Evolutionary conservation across 768 basidiomycete species (phyloP).

Genomic region (Podaxis rugospora): DNA sequence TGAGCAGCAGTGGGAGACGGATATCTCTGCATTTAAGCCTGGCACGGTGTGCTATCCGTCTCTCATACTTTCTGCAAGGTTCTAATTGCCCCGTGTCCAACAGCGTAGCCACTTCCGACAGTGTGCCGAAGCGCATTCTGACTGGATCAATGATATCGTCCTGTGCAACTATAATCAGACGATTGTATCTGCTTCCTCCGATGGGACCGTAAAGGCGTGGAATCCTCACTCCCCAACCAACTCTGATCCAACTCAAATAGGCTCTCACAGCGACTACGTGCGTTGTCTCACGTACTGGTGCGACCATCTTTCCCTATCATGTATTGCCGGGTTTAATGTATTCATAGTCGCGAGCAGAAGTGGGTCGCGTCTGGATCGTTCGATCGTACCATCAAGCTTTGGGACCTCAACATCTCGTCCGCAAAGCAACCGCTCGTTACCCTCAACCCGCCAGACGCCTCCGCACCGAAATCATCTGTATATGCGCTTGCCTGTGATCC

Average conservation of each 20-base stretch:
- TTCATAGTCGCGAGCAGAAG: constrained; percentile 63
- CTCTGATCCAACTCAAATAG: constrained; percentile 63
- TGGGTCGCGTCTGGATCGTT: constrained; percentile 95
- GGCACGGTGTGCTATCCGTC: constrained; percentile 38
- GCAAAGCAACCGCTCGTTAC: constrained; percentile 54
- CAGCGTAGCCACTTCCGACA: constrained; percentile 75
- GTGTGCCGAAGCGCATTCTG: constrained; percentile 82
- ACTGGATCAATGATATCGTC: constrained; percentile 95
- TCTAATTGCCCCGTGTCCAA: constrained; percentile 12
- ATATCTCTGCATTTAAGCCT: constrained; percentile 45
- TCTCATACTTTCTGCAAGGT: not conserved
- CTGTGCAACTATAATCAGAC: constrained; percentile 93
- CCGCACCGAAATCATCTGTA: constrained; percentile 62
- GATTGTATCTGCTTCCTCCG: constrained; percentile 92
- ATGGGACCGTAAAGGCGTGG: constrained; percentile 94
- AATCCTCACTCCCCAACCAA: constrained; percentile 65
- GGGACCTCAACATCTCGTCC: constrained; percentile 66
- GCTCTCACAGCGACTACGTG: constrained; percentile 82
- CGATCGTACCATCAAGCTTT: constrained; percentile 90
- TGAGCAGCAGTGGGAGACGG: constrained; percentile 80
- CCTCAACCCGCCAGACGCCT: constrained; percentile 62
- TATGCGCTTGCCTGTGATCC: constrained; percentile 82
- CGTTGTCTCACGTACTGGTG: constrained; percentile 75
- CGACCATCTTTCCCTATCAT: constrained; percentile 13
- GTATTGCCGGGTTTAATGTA: constrained; percentile 13